Conservation (phyloP, 371 early-diverging fungal genomes). For the Mucor plumbeus region DNA sequence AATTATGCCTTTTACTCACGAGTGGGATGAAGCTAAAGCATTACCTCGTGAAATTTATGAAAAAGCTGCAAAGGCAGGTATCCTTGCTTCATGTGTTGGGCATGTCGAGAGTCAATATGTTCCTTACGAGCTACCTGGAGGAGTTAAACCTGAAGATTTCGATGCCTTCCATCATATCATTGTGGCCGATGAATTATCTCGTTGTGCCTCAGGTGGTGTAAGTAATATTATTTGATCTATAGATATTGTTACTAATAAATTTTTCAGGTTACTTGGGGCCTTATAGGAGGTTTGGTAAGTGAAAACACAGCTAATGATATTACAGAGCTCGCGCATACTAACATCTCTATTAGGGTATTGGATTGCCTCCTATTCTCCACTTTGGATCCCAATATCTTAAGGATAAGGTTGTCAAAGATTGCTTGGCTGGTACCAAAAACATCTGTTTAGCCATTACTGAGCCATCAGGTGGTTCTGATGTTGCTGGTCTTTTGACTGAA, state of each 20-base stretch:
- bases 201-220: conserved; percentile 77
- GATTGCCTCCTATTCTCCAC: conserved; percentile 70
- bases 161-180: conserved; percentile 70
- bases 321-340: not conserved
- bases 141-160: conserved; percentile 43
- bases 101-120: conserved; percentile 22
- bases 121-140: conserved; percentile 35
- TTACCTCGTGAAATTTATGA: conserved; percentile 57
- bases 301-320: too few species aligned
- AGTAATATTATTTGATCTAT: conserved; percentile 11
- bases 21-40: conserved; percentile 69
- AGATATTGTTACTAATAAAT: not conserved
- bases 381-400: conserved; percentile 68
- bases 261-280: too few species aligned
- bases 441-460: conserved; percentile 76
- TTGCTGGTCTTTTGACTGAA: conserved; percentile 77
- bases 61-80: conserved; percentile 65
- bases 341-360: conserved; percentile 50
- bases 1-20: conserved; percentile 63
- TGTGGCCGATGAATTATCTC: conserved; percentile 67
- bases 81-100: conserved; percentile 55
- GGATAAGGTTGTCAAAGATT: conserved; percentile 61
- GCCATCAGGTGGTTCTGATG: conserved; percentile 78
- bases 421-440: conserved; percentile 64
- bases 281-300: too few species aligned